Evolutionary conservation across 139 green algal genomes (phyloP), one percentile per base, ranked within the genome.

Genomic region (Chlamydomonas schloesseri): DNA sequence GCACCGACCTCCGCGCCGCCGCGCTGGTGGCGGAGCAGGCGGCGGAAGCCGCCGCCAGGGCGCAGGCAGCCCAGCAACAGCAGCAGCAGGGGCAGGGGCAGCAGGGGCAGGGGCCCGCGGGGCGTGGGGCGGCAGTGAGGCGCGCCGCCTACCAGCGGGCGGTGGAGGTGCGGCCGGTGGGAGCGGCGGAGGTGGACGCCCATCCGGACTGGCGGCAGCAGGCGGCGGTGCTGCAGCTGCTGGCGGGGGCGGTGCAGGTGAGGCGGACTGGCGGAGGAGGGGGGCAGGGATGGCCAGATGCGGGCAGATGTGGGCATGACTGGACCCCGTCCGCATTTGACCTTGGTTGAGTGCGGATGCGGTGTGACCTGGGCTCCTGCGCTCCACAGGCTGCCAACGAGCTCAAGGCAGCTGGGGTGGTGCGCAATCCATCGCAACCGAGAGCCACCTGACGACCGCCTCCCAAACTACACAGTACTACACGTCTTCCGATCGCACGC

Each of bases 221-320:
- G 68, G 79, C 67, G 47, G 47, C 18, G 37, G 26, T 85, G n/a
- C 67, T 85, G 33, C 46, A 76, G 79, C 31, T 85, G 50, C 47
- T 85, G 79, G 47, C 55, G 4, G n/a, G 26, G 21, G 67, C 67
- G 31, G 17, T 85, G 73, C 50, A 68, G 73, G 73, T 81, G 46
- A 24, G 70, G 55, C 20, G 18, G 18, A 62, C 18, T 5, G 55
- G 55, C 20, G 6, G 55, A 28, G 55, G 9, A 62, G 55, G 55
- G 55, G 10, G 42, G 42, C 42, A 50, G 42, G 42, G 42, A 50
- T 13, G 42, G 5, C n/a, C n/a, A n/a, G n/a, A n/a, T n/a, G n/a
- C n/a, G n/a, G n/a, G n/a, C n/a, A n/a, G n/a, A n/a, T n/a, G n/a
- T n/a, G n/a, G n/a, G n/a, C n/a, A n/a, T n/a, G n/a, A n/a, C n/a